Evolutionary conservation across 768 basidiomycete genomes (phyloP).

Genomic region (Lactarius psammicola): DNA sequence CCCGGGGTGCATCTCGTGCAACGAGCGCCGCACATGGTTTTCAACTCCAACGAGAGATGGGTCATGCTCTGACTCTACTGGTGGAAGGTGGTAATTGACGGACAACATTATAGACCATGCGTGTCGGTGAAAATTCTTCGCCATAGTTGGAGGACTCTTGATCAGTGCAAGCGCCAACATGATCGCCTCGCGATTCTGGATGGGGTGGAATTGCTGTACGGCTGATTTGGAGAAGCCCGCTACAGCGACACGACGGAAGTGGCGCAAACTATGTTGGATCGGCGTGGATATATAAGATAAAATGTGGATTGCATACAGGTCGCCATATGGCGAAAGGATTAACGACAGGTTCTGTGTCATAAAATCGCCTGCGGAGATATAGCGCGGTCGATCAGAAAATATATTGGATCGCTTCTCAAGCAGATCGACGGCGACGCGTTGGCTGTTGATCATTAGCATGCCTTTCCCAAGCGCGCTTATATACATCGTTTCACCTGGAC

Average conservation of each 20-base stretch:
- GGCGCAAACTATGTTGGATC: background rate
- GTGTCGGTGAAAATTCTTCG: background rate
- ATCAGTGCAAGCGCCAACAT: background rate
- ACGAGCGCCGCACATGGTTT: background rate
- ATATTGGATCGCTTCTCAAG: background rate
- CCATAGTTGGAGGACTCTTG: background rate
- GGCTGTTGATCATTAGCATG: background rate
- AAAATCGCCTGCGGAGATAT: background rate
- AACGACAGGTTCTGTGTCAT: background rate
- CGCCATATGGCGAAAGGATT: background rate
- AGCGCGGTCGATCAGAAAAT: background rate
- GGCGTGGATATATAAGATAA: background rate
- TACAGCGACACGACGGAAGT: background rate
- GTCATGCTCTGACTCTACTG: background rate
- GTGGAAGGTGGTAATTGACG: background rate
- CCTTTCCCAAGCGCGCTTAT: background rate
- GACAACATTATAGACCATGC: background rate
- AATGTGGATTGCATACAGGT: background rate
- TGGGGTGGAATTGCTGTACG: background rate
- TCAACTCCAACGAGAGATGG: background rate
- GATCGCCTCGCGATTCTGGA: background rate
- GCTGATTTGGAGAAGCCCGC: background rate
- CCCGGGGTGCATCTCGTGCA: background rate
- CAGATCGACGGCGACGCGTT: background rate
- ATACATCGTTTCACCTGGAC: background rate